phyloP scores from a whole-genome alignment of 2,329 filamentous ascomycete species.

The Diaporthe ilicicola region DNA sequence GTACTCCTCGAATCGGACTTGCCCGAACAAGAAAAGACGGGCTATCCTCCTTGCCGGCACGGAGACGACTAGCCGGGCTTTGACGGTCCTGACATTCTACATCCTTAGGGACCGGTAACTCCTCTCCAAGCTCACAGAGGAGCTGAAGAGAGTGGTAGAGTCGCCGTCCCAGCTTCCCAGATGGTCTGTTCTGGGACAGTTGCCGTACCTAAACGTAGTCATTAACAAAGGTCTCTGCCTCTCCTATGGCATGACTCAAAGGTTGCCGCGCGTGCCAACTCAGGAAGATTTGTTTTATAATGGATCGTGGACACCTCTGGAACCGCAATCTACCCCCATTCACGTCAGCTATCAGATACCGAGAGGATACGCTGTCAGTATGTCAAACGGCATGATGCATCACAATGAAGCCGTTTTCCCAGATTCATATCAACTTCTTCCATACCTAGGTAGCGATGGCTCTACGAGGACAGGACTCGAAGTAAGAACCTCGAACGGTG shows the following conservation, averaged over 20 bases:
- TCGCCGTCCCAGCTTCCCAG: constrained; percentile 32
- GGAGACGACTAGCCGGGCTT: constrained; percentile 9
- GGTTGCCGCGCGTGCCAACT: constrained; percentile 31
- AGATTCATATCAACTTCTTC: neutral
- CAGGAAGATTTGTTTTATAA: constrained; percentile 15
- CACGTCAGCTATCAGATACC: constrained; percentile 27
- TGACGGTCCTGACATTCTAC: constrained; percentile 10
- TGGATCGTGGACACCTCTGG: neutral
- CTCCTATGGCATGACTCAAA: constrained; percentile 33
- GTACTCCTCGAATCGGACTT: constrained; percentile 7
- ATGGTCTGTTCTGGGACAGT: constrained; percentile 36
- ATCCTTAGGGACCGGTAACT: neutral
- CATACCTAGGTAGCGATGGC: constrained; percentile 38
- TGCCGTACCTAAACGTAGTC: constrained; percentile 37
- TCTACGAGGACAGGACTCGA: constrained; percentile 34
- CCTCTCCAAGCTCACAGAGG: neutral
- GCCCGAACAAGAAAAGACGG: constrained; percentile 3
- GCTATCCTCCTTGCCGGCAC: constrained; percentile 11
- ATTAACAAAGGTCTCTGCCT: constrained; percentile 37
- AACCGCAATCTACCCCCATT: neutral
- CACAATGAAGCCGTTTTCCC: constrained; percentile 14
- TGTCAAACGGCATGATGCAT: constrained; percentile 18
- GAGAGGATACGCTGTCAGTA: neutral
- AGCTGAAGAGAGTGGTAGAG: neutral
- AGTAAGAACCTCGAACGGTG: neutral